Evolutionary conservation across 2,329 filamentous ascomycete genomes (phyloP), one percentile per base, ranked within the genome.

Genomic region (Xylariaceae sp.): DNA sequence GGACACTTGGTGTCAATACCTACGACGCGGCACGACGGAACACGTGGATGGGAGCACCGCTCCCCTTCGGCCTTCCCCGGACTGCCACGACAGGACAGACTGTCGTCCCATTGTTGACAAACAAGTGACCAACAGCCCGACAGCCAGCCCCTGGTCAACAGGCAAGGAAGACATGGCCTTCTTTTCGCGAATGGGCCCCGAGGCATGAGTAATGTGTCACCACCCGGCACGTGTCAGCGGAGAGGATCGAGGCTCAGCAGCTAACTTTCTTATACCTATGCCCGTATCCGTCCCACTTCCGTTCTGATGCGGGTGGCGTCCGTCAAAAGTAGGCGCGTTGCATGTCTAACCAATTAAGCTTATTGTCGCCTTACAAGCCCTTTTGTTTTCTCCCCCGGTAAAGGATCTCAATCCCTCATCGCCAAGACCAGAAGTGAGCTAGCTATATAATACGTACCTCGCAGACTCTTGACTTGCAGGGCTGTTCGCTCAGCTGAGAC

Each of bases 11-110:
- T 37, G 32, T 37, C 7, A 37, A 26, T 45, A 59, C n/a, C n/a
- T 56, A 32, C 52, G 43, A 59, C 52, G 50, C 42, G 52, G 44
- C 43, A 29, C 51, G 32, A 29, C 5, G 6, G 10, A 37, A 37
- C 32, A 37, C 32, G 32, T 37, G 32, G 32, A 37, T 37, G 32
- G 32, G 12, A 37, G 12, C 32, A 16, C 9, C 12, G 12, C 32
- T 37, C 32, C 32, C 32, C 32, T 37, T 37, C 32, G 32, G 32
- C 32, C 32, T 37, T 37, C 32, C 32, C 32, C 32, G 32, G 32
- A 37, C 32, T 37, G 32, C 14, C 32, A 37, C 32, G 14, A 37
- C 32, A 37, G 32, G 6, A 7, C 7, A n/a, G n/a, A n/a, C n/a
- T n/a, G n/a, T n/a, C 32, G 32, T 16, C 32, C 32, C 14, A 16